phyloP scores from a whole-genome alignment of 1,284 basidiomycete genomes.

The Tilletia setariae region DNA sequence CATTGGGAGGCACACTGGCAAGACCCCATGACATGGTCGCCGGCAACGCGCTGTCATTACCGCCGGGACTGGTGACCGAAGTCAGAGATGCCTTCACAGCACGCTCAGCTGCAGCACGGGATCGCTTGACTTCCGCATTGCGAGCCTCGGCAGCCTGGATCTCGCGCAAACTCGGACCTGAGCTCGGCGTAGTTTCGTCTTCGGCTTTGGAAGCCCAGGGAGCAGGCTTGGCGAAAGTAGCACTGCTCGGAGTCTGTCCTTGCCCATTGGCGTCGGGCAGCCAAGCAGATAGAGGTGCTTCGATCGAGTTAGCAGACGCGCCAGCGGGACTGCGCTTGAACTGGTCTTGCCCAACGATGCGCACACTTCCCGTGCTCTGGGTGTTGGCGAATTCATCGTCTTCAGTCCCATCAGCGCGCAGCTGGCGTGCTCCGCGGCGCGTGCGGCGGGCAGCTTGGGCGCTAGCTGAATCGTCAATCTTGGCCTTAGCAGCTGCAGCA shows the following conservation, averaged over 20 bases:
- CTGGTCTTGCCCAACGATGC: background rate
- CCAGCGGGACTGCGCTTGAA: constrained; percentile 13
- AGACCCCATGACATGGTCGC: constrained; percentile 58
- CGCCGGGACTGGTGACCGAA: constrained; percentile 40
- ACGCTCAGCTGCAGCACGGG: constrained; percentile 56
- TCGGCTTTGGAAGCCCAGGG: constrained; percentile 50
- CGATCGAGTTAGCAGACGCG: background rate
- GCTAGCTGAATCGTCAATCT: background rate
- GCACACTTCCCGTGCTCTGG: background rate
- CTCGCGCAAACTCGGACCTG: constrained; percentile 69
- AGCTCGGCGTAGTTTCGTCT: constrained; percentile 8
- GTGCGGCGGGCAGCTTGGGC: constrained; percentile 6
- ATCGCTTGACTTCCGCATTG: constrained; percentile 66
- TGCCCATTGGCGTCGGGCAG: constrained; percentile 25
- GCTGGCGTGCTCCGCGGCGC: constrained; percentile 7
- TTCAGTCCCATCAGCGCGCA: background rate
- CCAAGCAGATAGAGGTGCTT: constrained; percentile 31
- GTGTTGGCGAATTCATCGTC: background rate
- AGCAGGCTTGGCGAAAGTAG: constrained; percentile 36
- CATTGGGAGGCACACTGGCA: constrained; percentile 57
- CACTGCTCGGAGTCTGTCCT: constrained; percentile 15
- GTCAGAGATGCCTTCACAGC: constrained; percentile 39
- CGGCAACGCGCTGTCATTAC: constrained; percentile 25
- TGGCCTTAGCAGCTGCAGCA: background rate
- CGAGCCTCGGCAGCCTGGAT: constrained; percentile 92